phyloP scores from a whole-genome alignment of 441 rosid species.

The Pelargonium myrrhifolium region DNA sequence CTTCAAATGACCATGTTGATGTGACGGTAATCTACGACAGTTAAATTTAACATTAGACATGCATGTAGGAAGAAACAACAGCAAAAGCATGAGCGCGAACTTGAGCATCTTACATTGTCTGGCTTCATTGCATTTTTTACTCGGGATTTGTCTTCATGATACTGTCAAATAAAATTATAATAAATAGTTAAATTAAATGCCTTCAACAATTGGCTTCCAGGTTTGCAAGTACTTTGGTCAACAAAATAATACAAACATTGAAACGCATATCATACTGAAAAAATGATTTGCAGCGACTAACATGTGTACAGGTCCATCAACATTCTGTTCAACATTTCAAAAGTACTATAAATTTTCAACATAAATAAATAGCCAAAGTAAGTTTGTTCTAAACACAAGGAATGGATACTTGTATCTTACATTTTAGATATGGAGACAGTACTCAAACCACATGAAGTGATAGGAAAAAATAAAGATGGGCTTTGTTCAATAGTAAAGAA shows the following conservation, averaged over 20 bases:
- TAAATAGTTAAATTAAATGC: conserved; percentile 12
- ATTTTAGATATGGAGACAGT: not conserved
- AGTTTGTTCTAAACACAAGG: not conserved
- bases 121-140: conserved; percentile 75
- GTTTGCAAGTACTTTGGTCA: conserved; percentile 11
- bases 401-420: not conserved
- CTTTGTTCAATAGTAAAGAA: not conserved
- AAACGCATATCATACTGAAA: not conserved
- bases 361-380: not conserved
- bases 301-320: not conserved
- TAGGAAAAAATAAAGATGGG: not conserved
- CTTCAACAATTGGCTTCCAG: conserved; percentile 1
- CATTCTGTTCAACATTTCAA: not conserved
- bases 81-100: not conserved
- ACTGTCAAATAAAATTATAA: conserved; percentile 38
- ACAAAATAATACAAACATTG: not conserved
- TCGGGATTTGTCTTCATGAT: conserved; percentile 67
- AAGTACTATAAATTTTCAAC: not conserved
- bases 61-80: conserved; percentile 13
- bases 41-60: conserved; percentile 12
- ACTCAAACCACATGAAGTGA: not conserved
- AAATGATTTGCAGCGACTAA: not conserved
- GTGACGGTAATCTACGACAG: conserved; percentile 46
- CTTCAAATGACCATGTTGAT: conserved; percentile 65
- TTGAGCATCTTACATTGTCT: conserved; percentile 47